Evolutionary conservation across 805 yeast genomes (phyloP), one percentile per base, ranked within the genome.

Genomic region (Millerago galiae): DNA sequence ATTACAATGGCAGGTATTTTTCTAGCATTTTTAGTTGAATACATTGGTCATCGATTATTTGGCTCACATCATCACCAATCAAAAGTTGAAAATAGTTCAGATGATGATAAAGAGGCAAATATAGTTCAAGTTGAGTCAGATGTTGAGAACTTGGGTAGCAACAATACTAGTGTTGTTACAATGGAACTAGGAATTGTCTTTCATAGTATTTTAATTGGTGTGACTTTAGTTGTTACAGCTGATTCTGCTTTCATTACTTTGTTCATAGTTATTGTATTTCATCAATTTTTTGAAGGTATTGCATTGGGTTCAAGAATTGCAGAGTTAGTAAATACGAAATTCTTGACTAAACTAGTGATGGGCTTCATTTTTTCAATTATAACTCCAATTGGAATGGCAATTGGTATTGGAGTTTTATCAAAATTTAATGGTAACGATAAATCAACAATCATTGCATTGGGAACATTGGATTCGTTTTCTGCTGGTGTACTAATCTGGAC

Each of bases 241-340:
- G 81, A 76, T 8, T 48, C 54, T 3, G 88, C 80, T 58, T 85
- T 84, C 56, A 72, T 68, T 46, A 72, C 83, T 3, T 66, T 85
- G 37, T 83, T 81, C 59, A 71, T 81, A 45, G 95, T 72, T 24
- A 54, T 72, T 40, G 73, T 79, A 4, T 77, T 76, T 68, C 88
- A 86, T 59, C 95, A 85, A 62, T 66, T 78, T 62, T 85, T 85
- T 56, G 95, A 85, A 64, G 95, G 95, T 34, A 66, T 86, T 36
- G 95, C 93, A 31, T 67, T 86, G 45, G 95, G 95, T n/a, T 72
- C 89, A 7, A 74, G 95, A 57, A 68, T 83, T 29, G 80, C 86
- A 2, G 66, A 67, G 26, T 65, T 77, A 1, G 40, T 55, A 10
- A 40, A 52, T 8, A 43, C 45, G 28, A 60, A 56, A 44, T 59